Conservation (phyloP, 148 eudicot genomes). For the Camellia granthamiana region DNA sequence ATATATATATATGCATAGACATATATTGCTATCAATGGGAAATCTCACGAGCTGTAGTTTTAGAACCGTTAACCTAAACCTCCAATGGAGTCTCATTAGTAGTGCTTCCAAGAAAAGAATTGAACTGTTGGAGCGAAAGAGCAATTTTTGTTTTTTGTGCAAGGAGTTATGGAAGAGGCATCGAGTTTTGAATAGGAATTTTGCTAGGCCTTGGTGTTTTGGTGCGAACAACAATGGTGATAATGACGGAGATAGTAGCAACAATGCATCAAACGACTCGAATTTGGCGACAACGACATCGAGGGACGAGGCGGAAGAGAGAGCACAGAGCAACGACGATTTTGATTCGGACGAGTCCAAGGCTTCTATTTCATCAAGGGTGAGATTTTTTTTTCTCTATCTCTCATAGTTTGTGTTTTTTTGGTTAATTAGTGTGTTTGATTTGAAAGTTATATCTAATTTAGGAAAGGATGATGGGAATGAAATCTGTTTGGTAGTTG, state of each 20-base stretch:
- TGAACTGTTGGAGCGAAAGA: constrained; percentile 11
- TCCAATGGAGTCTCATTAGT: neutral
- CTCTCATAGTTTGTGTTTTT: neutral
- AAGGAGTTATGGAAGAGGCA: constrained; percentile 23
- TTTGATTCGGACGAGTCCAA: constrained; percentile 26
- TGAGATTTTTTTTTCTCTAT: constrained; percentile 8
- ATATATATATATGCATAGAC: no score
- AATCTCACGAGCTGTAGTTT: constrained; percentile 40
- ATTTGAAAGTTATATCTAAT: neutral
- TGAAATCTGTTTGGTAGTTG: no score
- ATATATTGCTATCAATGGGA: constrained; percentile 23
- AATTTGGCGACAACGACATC: constrained; percentile 48
- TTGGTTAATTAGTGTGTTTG: neutral
- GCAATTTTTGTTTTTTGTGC: constrained; percentile 36
- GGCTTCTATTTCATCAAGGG: constrained; percentile 26
- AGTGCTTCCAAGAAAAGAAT: constrained; percentile 10
- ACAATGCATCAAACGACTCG: constrained; percentile 33
- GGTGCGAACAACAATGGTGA: constrained; percentile 30
- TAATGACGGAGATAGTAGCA: constrained; percentile 22
- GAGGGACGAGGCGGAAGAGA: constrained; percentile 37
- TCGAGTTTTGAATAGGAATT: constrained; percentile 22
- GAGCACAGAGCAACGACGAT: neutral
- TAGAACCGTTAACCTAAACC: constrained; percentile 21
- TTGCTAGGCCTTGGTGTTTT: constrained; percentile 36
- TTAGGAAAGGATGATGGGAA: neutral